phyloP scores from a whole-genome alignment of 176 grass and related monocot genomes.

The Oryza glumipatula region DNA sequence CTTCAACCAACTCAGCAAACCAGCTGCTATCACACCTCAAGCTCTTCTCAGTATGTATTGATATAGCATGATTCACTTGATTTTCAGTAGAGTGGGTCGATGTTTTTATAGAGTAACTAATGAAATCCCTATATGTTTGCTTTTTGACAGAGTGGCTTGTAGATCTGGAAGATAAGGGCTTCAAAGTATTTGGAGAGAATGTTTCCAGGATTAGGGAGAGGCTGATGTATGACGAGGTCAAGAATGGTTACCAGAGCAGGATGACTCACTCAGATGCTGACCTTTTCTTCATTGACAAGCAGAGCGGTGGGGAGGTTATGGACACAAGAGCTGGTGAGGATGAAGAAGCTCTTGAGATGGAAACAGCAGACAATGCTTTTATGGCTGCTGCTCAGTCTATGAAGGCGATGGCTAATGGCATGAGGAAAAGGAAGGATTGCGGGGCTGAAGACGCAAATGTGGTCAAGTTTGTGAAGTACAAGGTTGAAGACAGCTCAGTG shows the following conservation, averaged over 20 bases:
- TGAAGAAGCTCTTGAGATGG: conserved; percentile 55
- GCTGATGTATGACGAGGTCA: conserved; percentile 58
- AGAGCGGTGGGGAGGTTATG: conserved; percentile 45
- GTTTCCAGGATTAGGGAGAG: conserved; percentile 59
- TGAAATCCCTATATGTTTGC: conserved; percentile 41
- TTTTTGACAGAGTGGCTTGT: conserved; percentile 80
- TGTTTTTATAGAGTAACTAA: conserved; percentile 18
- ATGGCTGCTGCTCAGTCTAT: conserved; percentile 82
- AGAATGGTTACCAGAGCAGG: conserved; percentile 45
- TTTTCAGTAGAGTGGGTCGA: conserved; percentile 4
- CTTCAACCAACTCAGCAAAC: conserved; percentile 58
- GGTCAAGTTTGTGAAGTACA: conserved; percentile 74
- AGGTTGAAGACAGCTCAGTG: conserved; percentile 55
- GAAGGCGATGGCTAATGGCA: conserved; percentile 55
- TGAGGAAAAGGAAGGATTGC: conserved; percentile 75
- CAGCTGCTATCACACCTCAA: conserved; percentile 71
- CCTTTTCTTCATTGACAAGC: conserved; percentile 86
- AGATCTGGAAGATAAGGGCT: conserved; percentile 75
- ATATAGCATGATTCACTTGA: conserved; percentile 18
- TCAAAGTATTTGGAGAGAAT: conserved; percentile 70
- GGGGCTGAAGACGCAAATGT: conserved; percentile 51
- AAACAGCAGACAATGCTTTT: conserved; percentile 73
- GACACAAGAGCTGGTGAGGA: conserved; percentile 38
- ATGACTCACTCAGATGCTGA: conserved; percentile 57
- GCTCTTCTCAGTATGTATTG: conserved; percentile 81